Percentiles rank a stretch among this genome's conserved stretches.
These are phyloP conservation scores for Termitomyces sp. DNA, from an alignment of 768 basidiomycete genomes.

Conservation along the genomic window DNA sequence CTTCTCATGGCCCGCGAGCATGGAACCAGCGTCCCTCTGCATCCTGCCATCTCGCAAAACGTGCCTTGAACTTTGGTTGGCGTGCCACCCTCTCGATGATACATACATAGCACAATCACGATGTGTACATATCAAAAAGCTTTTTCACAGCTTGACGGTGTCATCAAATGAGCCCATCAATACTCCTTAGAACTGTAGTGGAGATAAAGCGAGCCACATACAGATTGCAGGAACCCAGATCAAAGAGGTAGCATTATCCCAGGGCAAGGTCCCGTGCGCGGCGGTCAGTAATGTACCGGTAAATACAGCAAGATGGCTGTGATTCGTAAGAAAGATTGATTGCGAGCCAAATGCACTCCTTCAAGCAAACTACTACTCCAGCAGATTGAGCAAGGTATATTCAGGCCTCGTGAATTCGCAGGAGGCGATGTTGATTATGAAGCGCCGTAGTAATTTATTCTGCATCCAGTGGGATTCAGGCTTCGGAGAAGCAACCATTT, in stretches of 20 bases:
- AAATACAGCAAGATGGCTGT: neutral
- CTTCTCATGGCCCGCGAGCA: too few species aligned
- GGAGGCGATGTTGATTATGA: neutral
- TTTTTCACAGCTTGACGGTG: neutral
- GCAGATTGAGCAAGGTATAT: too few species aligned
- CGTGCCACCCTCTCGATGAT: neutral
- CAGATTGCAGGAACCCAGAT: neutral
- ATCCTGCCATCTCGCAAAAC: too few species aligned
- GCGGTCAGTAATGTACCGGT: neutral
- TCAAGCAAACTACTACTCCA: too few species aligned
- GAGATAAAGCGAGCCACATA: neutral
- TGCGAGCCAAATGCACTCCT: neutral
- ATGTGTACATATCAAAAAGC: too few species aligned
- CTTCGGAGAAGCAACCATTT: neutral
- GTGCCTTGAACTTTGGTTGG: neutral
- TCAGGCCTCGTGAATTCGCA: too few species aligned
- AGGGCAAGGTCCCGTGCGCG: neutral
- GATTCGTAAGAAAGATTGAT: neutral
- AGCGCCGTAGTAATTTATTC: neutral
- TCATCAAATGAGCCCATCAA: neutral
- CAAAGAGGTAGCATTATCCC: neutral
- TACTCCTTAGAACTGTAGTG: neutral
- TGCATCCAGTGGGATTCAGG: neutral
- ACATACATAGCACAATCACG: too few species aligned
- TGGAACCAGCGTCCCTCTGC: too few species aligned